These are phyloP conservation scores for Cucurbitaria berberidis DNA, from an alignment of 2,329 filamentous ascomycete genomes.

Conservation along the genomic window DNA sequence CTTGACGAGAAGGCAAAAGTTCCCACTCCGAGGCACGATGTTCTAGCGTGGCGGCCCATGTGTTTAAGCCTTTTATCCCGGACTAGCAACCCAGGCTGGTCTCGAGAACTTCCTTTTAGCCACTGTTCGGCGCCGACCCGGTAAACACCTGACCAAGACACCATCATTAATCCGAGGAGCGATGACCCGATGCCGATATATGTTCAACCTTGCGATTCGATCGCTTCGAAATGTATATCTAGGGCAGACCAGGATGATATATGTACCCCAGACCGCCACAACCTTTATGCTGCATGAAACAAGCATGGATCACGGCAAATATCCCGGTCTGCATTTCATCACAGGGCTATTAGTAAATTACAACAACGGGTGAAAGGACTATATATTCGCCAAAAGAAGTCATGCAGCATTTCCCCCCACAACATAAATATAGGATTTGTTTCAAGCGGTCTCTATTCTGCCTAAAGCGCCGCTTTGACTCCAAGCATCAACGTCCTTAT, in stretches of 20 bases:
- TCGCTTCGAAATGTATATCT: conserved; percentile 22
- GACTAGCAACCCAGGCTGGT: conserved; percentile 10
- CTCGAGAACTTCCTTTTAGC: conserved; percentile 29
- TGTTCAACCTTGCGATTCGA: conserved; percentile 19
- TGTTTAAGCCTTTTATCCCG: conserved; percentile 18
- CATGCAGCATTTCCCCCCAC: conserved; percentile 31
- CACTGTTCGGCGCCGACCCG: conserved; percentile 18
- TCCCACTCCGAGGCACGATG: background rate
- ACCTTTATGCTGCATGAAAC: conserved; percentile 25
- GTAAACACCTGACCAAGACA: conserved; percentile 10
- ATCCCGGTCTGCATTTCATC: conserved; percentile 34
- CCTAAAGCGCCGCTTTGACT: conserved; percentile 34
- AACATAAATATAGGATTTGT: conserved; percentile 21
- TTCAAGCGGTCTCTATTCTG: conserved; percentile 33
- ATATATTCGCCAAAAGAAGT: conserved; percentile 15
- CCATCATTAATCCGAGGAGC: conserved; percentile 8
- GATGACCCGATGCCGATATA: conserved; percentile 16
- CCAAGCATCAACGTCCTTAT: conserved; percentile 18
- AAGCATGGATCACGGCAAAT: conserved; percentile 25
- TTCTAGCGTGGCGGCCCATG: conserved; percentile 7
- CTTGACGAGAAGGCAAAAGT: background rate
- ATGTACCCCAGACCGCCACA: conserved; percentile 44
- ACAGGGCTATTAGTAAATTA: conserved; percentile 38
- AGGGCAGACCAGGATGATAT: conserved; percentile 21
- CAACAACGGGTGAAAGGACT: conserved; percentile 44